Base-by-base conservation (phyloP, 495 filamentous ascomycete species). In the Parathielavia hyrcaniae region DNA sequence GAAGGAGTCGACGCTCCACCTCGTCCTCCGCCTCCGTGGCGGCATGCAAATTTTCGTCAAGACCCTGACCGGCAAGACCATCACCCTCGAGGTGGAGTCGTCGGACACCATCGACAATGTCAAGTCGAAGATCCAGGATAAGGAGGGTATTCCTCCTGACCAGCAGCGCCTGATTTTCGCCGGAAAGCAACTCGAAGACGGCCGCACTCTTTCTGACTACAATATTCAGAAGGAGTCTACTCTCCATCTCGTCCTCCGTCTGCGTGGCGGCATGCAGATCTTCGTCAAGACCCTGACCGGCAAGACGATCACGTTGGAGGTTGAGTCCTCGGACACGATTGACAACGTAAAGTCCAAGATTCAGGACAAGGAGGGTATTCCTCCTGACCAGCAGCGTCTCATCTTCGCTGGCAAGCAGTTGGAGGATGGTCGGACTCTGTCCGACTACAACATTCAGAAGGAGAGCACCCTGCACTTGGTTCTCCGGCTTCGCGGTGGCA, bases 171-270 rank as follows among this genome's bases (percentile, higher is more conserved):
- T 97, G 36, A 97, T 97, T 66, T 97, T 97, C 68, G 91, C 92
- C 39, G 92, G 92, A 62, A 97, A 97, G 86, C 91, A 96, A 72
- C 80, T 96, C 32, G 90, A 91, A 65, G 87, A 91, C 68, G 87
- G 87, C 63, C 79, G 79, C 45, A 85, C 82, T 44, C 82, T 97
- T 0, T 90, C 86, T 59, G 92, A 98, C 72, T 98, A 98, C 79
- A 98, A 97, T 71, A 97, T 98, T 57, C 93, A 97, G 77, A 97
- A 97, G 84, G 92, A 97, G 75, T 91, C 87, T 1, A 97, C 92
- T 22, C 88, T 97, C 32, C 92, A 97, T 69, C 76, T 97, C 12
- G 92, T 97, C 53, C 91, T 97, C 47, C 92, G 92, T 75, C 90
- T 97, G 20, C 93, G 92, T 80, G 92, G 92, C 81, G 92, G 92